A percentile compares a stretch with the other conserved stretches of the same genome.
Evolutionary conservation across 352 stramenopile genomes (phyloP).

Genomic region (Halophytophthora polymorphica): DNA sequence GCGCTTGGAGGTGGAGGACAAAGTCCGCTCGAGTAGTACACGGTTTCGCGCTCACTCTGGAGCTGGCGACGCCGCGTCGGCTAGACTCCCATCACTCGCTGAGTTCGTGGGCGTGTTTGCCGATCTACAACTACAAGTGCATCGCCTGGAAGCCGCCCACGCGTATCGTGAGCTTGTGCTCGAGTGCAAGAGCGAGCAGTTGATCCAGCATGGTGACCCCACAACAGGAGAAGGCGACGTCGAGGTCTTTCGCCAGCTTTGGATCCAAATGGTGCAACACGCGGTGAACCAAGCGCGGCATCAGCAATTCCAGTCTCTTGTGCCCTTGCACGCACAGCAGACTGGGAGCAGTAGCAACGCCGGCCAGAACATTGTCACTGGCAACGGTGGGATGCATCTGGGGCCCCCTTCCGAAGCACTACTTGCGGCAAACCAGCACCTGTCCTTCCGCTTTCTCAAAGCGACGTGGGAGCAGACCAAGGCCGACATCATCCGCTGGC

Average conservation of each 20-base stretch:
- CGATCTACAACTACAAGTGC: conserved; percentile 29
- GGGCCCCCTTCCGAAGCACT: conserved; percentile 30
- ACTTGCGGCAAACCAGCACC: conserved; percentile 19
- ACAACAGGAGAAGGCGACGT: conserved; percentile 7
- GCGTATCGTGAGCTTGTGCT: conserved; percentile 33
- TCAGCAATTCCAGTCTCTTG: conserved; percentile 19
- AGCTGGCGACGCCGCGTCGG: not conserved
- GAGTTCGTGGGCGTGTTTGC: conserved; percentile 30
- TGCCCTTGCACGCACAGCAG: conserved; percentile 2
- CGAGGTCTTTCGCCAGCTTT: conserved; percentile 26
- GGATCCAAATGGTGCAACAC: conserved; percentile 28
- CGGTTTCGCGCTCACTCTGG: not conserved
- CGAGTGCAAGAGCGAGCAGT: conserved; percentile 4
- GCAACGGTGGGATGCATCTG: conserved; percentile 23
- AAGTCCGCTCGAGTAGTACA: conserved; percentile 12
- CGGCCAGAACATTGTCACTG: not conserved
- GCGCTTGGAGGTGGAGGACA: conserved; percentile 20
- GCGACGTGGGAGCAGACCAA: conserved; percentile 45
- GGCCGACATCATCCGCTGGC: conserved; percentile 33
- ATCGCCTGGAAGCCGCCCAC: conserved; percentile 24
- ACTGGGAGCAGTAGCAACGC: not conserved
- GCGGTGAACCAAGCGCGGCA: conserved; percentile 38
- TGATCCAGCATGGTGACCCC: not conserved
- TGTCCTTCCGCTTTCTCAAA: conserved; percentile 34
- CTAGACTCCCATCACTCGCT: conserved; percentile 13